phyloP scores from a whole-genome alignment of 2,329 filamentous ascomycete species.

The Orbilia ellipsospora region DNA sequence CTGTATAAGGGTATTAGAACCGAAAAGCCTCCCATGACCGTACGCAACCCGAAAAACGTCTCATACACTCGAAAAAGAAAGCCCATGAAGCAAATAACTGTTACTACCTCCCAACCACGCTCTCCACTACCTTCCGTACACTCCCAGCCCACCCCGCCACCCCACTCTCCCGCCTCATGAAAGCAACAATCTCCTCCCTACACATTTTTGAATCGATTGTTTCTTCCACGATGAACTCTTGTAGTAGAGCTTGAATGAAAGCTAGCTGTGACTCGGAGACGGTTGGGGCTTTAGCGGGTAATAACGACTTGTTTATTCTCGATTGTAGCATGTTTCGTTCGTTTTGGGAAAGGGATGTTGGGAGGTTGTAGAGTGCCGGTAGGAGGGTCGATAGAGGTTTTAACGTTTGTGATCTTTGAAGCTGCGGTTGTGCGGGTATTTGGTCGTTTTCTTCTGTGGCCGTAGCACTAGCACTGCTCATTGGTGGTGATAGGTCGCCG shows the following conservation, averaged over 20 bases:
- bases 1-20: too few species aligned
- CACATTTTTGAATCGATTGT: conserved; percentile 45
- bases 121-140: conserved; percentile 57
- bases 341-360: conserved; percentile 39
- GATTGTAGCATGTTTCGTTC: conserved; percentile 54
- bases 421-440: neutral
- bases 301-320: conserved; percentile 55
- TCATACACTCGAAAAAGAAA: neutral
- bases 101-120: conserved; percentile 28
- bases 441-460: neutral
- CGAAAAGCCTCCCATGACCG: too few species aligned
- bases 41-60: too few species aligned
- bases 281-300: conserved; percentile 25
- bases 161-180: conserved; percentile 58
- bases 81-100: neutral
- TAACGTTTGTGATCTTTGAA: neutral
- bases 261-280: conserved; percentile 50
- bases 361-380: conserved; percentile 50
- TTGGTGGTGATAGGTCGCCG: neutral
- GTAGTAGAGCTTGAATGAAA: conserved; percentile 56
- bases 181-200: conserved; percentile 57
- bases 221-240: conserved; percentile 54
- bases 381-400: conserved; percentile 40
- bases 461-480: neutral
- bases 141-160: conserved; percentile 58